Evolutionary conservation across 2,329 filamentous ascomycete genomes (phyloP).

Genomic region (Paecilomyces sp.): DNA sequence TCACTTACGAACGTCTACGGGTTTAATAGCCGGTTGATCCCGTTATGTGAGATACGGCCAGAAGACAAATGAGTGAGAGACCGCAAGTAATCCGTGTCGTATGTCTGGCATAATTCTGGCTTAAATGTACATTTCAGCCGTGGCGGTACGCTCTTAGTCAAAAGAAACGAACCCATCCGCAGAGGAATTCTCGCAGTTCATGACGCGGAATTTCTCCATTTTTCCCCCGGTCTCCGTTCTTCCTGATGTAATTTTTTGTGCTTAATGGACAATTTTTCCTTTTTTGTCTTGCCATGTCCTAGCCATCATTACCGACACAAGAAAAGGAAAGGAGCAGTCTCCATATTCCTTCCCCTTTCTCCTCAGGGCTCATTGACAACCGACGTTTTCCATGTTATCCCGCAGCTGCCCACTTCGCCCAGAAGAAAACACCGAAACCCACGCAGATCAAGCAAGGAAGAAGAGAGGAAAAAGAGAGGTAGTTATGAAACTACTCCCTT

Average conservation of each 20-base stretch:
- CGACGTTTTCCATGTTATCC: not conserved
- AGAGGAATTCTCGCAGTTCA: slow-evolving; percentile 3
- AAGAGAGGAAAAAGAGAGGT: slow-evolving; percentile 28
- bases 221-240: not conserved
- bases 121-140: not conserved
- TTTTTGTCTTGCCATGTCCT: not conserved
- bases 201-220: slow-evolving; percentile 1
- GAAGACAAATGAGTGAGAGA: not conserved
- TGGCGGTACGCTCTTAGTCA: not conserved
- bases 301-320: slow-evolving; percentile 1
- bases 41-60: not conserved
- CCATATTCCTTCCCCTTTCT: not conserved
- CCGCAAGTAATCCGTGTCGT: slow-evolving; percentile 3
- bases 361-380: not conserved
- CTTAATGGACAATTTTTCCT: not conserved
- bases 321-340: not conserved
- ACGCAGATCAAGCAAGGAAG: slow-evolving; percentile 9
- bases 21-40: not conserved
- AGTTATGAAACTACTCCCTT: slow-evolving; percentile 29
- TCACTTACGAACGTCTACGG: not conserved
- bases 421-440: not conserved
- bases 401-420: not conserved
- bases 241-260: not conserved
- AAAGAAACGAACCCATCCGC: not conserved
- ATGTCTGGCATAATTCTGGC: slow-evolving; percentile 4